Evolutionary conservation across 2,329 filamentous ascomycete genomes (phyloP).

Genomic region (Curvularia lunata): DNA sequence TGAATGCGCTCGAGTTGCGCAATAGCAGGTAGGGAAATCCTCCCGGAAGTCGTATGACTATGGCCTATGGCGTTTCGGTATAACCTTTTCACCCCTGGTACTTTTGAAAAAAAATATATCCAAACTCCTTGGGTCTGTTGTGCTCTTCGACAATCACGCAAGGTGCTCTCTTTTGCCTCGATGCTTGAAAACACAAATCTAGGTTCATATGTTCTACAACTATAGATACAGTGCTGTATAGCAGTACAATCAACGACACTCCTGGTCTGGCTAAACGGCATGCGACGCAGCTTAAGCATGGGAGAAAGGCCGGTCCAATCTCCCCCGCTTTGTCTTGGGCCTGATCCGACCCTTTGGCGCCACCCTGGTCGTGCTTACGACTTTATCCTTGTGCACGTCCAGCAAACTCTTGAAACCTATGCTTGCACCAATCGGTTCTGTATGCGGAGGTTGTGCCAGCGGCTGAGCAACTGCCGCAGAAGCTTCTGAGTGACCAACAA

Average conservation of each 20-base stretch:
- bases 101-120: too few relatives aligned
- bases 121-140: too few relatives aligned
- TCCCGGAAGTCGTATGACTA: not conserved
- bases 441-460: not conserved
- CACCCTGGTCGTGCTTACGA: not conserved
- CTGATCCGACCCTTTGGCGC: not conserved
- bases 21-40: not conserved
- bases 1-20: not conserved
- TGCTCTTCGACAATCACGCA: not conserved
- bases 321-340: constrained; percentile 2
- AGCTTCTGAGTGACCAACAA: constrained; percentile 1
- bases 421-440: not conserved
- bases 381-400: not conserved
- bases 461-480: not conserved
- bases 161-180: not conserved
- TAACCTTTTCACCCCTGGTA: too few relatives aligned
- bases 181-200: not conserved
- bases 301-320: constrained; percentile 5
- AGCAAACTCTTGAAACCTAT: constrained; percentile 11
- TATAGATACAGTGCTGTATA: not conserved
- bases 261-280: not conserved
- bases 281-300: not conserved
- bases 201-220: not conserved
- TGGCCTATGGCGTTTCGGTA: too few relatives aligned
- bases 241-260: not conserved